These are phyloP conservation scores for Colletotrichum euphorbiae DNA, from an alignment of 2,329 filamentous ascomycete species.

Conservation along the genomic window DNA sequence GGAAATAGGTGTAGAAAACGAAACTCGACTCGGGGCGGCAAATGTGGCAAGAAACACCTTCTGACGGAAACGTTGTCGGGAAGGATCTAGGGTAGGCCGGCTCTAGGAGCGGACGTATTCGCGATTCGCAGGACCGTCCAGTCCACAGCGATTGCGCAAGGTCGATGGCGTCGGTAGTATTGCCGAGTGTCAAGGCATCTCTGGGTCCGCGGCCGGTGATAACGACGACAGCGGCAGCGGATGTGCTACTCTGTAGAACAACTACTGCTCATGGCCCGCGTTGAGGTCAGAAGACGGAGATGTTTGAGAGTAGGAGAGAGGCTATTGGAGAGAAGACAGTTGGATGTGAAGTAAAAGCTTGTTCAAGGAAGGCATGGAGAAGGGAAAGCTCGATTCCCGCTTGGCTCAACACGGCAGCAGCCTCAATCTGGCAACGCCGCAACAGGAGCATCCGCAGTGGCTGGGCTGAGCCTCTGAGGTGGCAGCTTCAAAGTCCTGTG, in stretches of 20 bases:
- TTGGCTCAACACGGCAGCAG: background rate
- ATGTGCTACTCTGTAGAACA: conserved; percentile 16
- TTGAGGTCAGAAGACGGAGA: background rate
- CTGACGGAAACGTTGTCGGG: background rate
- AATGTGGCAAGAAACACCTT: background rate
- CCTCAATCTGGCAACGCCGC: conserved; percentile 2
- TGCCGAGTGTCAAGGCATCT: conserved; percentile 25
- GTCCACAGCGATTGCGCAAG: conserved; percentile 31
- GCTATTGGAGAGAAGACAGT: background rate
- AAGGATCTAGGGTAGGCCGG: conserved; percentile 3
- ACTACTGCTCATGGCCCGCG: conserved; percentile 10
- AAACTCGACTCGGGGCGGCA: background rate
- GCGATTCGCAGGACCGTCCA: conserved; percentile 20
- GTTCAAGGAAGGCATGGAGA: background rate
- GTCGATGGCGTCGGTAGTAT: conserved; percentile 23
- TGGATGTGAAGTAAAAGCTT: background rate
- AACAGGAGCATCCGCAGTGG: background rate
- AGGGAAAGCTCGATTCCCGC: conserved; percentile 1
- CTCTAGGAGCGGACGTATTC: conserved; percentile 14
- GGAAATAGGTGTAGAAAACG: background rate
- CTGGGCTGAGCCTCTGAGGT: background rate
- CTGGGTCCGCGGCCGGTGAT: conserved; percentile 6
- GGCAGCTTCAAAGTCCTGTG: background rate
- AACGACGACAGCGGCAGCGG: conserved; percentile 13
- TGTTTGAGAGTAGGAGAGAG: background rate